Evolutionary conservation across 1,139 yeast genomes (phyloP).

Genomic region (Saccharomycopsis hybrid): DNA sequence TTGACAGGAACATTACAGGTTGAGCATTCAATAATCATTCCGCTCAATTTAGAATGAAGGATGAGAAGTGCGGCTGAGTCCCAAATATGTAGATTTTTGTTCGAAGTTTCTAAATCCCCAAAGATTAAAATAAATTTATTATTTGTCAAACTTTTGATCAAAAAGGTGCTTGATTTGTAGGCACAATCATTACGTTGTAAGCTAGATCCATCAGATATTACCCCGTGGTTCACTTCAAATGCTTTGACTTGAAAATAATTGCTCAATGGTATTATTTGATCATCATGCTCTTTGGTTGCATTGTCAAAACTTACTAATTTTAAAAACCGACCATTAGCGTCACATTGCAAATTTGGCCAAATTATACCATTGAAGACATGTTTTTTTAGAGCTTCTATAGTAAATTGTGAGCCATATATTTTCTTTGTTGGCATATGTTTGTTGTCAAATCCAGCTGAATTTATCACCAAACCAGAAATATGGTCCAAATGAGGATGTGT

Average conservation of each 20-base stretch:
- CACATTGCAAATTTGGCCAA: slow-evolving; percentile 59
- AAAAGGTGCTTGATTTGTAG: slow-evolving; percentile 45
- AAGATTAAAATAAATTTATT: slow-evolving; percentile 46
- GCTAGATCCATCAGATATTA: slow-evolving; percentile 19
- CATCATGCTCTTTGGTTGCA: slow-evolving; percentile 22
- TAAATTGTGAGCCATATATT: slow-evolving; percentile 48
- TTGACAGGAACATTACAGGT: slow-evolving; percentile 42
- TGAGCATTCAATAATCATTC: slow-evolving; percentile 75
- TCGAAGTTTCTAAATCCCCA: slow-evolving; percentile 72
- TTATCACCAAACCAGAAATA: slow-evolving; percentile 58
- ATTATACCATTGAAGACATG: slow-evolving; percentile 66
- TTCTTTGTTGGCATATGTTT: slow-evolving; percentile 28
- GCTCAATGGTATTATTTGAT: slow-evolving; percentile 24
- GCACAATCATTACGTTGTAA: slow-evolving; percentile 12
- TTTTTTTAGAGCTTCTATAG: slow-evolving; percentile 45
- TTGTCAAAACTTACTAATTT: slow-evolving; percentile 19
- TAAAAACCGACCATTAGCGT: slow-evolving; percentile 25
- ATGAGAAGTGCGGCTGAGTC: slow-evolving; percentile 42
- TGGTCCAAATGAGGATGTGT: slow-evolving; percentile 89
- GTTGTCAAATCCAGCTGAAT: slow-evolving; percentile 51
- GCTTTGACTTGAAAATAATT: slow-evolving; percentile 26
- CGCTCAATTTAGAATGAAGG: slow-evolving; percentile 35
- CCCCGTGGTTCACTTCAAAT: slow-evolving; percentile 34
- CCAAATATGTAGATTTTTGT: slow-evolving; percentile 53
- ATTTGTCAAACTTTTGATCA: slow-evolving; percentile 33